A percentile compares a stretch with the other conserved stretches of the same genome.
Evolutionary conservation across 768 basidiomycete species (phyloP).

Genomic region (Naganishia antarctica): DNA sequence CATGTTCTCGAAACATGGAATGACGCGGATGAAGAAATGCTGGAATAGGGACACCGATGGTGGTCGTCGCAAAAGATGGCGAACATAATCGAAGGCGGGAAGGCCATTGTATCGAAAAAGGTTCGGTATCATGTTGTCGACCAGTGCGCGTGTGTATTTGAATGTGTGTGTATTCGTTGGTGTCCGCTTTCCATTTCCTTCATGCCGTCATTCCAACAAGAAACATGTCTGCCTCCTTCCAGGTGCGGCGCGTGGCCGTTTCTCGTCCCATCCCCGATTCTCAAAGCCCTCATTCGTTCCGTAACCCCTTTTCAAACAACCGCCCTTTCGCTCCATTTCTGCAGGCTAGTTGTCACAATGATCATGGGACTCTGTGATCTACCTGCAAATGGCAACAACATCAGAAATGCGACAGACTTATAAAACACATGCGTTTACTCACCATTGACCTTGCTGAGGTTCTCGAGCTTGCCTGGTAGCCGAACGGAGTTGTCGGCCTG

Average conservation of each 20-base stretch:
- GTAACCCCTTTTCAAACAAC: background rate
- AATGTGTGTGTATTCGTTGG: background rate
- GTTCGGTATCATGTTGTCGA: too few species aligned
- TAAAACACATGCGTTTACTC: background rate
- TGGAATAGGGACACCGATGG: background rate
- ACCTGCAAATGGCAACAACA: background rate
- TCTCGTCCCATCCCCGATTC: background rate
- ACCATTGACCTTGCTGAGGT: conserved; percentile 14
- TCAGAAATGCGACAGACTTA: background rate
- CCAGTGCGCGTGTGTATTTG: background rate
- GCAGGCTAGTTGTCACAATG: background rate
- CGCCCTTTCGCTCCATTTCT: background rate
- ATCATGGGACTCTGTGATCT: background rate
- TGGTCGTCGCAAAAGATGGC: background rate
- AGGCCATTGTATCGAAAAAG: background rate
- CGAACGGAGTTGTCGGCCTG: conserved; percentile 23
- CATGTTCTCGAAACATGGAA: conserved; percentile 17
- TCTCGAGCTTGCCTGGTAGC: conserved; percentile 22
- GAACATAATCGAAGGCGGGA: background rate
- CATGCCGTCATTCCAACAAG: conserved; percentile 10
- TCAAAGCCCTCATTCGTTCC: background rate
- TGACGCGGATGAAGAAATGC: background rate
- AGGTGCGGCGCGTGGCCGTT: conserved; percentile 9
- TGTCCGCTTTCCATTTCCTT: conserved; percentile 5
- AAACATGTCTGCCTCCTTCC: conserved; percentile 18